Percentiles rank a stretch among this genome's conserved stretches.
phyloP scores from a whole-genome alignment of 257 asterid genomes.

The Nicotiana attenuata region DNA sequence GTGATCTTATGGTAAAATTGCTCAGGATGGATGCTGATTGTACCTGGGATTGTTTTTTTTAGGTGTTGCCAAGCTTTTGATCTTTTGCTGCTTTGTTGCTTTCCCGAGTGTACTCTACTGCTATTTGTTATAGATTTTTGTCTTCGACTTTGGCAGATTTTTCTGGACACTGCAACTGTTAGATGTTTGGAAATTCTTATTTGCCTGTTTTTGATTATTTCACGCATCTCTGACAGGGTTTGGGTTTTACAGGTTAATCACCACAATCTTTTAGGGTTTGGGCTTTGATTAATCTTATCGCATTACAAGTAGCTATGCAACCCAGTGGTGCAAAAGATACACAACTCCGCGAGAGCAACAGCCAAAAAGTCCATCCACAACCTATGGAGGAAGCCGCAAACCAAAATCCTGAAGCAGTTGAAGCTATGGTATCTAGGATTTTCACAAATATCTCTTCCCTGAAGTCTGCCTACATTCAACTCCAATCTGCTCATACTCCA shows the following conservation, averaged over 20 bases:
- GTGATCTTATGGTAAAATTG: background rate
- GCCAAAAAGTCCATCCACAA: slow-evolving; percentile 98
- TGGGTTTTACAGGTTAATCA: slow-evolving; percentile 10
- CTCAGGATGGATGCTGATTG: background rate
- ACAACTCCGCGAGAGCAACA: slow-evolving; percentile 91
- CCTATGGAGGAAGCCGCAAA: slow-evolving; percentile 92
- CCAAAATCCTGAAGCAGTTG: slow-evolving; percentile 91
- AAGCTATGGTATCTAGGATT: slow-evolving; percentile 73
- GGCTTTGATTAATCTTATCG: slow-evolving; percentile 20
- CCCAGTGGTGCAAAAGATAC: slow-evolving; percentile 78
- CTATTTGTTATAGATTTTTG: background rate
- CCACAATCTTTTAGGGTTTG: slow-evolving; percentile 7
- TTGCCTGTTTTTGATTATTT: background rate
- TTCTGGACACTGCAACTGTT: background rate
- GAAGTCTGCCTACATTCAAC: slow-evolving; percentile 90
- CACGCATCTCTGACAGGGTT: slow-evolving; percentile 14
- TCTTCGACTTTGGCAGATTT: background rate
- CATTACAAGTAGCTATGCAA: slow-evolving; percentile 87
- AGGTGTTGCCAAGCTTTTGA: background rate
- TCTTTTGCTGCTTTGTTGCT: slow-evolving; percentile 2
- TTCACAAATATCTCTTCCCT: slow-evolving; percentile 84
- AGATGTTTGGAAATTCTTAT: background rate
- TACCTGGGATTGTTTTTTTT: background rate
- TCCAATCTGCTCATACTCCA: slow-evolving; percentile 94
- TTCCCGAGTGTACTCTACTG: background rate